phyloP scores from a whole-genome alignment of 345 rosid genomes.

The Arabis alpina region DNA sequence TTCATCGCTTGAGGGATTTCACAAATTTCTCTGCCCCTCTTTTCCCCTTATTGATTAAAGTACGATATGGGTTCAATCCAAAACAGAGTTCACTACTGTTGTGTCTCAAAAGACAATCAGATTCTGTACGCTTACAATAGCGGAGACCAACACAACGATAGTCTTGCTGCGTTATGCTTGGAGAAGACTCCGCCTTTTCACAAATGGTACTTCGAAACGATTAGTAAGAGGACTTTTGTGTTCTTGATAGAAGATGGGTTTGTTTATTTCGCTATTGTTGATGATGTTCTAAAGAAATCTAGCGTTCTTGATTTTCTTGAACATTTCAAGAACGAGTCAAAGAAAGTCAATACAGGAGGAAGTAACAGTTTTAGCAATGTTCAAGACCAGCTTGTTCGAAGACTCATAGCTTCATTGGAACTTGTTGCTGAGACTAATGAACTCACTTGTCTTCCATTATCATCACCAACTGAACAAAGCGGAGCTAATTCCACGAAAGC shows the following conservation, averaged over 20 bases:
- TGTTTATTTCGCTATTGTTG: constrained; percentile 67
- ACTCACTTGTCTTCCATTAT: constrained; percentile 56
- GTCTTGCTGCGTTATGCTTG: constrained; percentile 61
- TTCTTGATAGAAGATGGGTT: constrained; percentile 72
- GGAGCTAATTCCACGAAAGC: constrained; percentile 65
- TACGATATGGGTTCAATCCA: constrained; percentile 19
- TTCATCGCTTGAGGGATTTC: not conserved
- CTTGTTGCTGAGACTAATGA: constrained; percentile 47
- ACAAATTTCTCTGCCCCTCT: not conserved
- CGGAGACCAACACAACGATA: constrained; percentile 61
- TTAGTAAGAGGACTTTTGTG: constrained; percentile 58
- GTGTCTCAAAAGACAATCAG: constrained; percentile 61
- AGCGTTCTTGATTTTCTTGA: constrained; percentile 61
- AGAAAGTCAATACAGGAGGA: constrained; percentile 51
- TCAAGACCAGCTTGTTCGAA: constrained; percentile 66
- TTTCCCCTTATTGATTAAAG: not conserved
- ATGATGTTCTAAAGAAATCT: constrained; percentile 53
- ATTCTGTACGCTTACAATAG: constrained; percentile 55
- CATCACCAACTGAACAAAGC: constrained; percentile 42
- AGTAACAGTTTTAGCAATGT: constrained; percentile 45
- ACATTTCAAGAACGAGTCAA: constrained; percentile 66
- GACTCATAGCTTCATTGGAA: constrained; percentile 65
- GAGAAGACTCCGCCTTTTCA: constrained; percentile 73
- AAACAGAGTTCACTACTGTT: constrained; percentile 66
- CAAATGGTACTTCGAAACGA: constrained; percentile 83